A percentile compares a stretch with the other conserved stretches of the same genome.
Evolutionary conservation across 768 basidiomycete species (phyloP).

Genomic region (Leccinum subgranulosum): DNA sequence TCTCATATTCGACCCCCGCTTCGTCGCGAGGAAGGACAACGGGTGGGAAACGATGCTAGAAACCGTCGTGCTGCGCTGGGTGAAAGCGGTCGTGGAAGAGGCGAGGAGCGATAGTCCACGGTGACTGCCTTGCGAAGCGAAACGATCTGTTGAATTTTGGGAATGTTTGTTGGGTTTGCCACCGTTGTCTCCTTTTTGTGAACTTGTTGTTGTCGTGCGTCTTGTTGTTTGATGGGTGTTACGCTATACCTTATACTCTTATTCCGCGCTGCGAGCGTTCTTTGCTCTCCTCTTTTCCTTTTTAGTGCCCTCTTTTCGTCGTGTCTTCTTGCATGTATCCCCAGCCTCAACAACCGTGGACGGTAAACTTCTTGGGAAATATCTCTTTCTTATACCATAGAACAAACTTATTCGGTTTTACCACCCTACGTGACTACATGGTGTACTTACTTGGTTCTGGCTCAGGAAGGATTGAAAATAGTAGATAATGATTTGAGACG

Average conservation of each 20-base stretch:
- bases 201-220: background rate
- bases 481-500: background rate
- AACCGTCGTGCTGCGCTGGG: conserved; percentile 59
- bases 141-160: background rate
- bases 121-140: conserved; percentile 8
- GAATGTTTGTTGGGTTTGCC: background rate
- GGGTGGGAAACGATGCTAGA: conserved; percentile 86
- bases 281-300: background rate
- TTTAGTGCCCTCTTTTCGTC: background rate
- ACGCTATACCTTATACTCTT: background rate
- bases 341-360: background rate
- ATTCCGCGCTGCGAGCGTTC: background rate
- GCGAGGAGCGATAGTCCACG: conserved; percentile 38
- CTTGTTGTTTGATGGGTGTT: background rate
- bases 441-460: background rate
- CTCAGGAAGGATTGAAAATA: background rate
- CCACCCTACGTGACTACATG: background rate
- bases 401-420: background rate
- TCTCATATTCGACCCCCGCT: conserved; percentile 66
- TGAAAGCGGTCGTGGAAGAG: conserved; percentile 66
- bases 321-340: background rate
- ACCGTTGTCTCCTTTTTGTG: background rate
- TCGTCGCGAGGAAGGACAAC: conserved; percentile 67
- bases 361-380: background rate
- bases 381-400: background rate